Evolutionary conservation across 1,284 basidiomycete species (phyloP), one percentile per base, ranked within the genome.

Genomic region (Ganoderma lucidum): DNA sequence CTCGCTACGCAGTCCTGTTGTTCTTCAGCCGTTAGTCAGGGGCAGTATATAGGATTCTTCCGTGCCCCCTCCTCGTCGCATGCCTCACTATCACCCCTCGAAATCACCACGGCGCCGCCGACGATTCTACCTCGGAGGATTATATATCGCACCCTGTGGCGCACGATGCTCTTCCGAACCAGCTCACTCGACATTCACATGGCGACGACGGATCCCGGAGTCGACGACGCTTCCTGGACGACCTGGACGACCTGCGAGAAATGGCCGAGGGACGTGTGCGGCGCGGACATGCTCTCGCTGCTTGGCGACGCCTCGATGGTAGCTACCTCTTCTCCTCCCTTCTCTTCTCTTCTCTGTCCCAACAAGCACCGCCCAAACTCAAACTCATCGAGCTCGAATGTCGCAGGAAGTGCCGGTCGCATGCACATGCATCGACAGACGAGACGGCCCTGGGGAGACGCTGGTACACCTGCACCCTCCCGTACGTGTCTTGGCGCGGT

Each of bases 261-360:
- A 59, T 59, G 56, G 56, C 56, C 56, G 56, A 19, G 56, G 35
- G 56, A 59, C 35, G 56, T 59, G 6, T n/a, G 32, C 19, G 56
- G 32, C n/a, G 19, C 56, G 17, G 56, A 59, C 9, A 35, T 17
- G 17, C 5, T 39, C 19, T 59, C 56, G n/a, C 35, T 59, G 35
- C 56, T 59, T 12, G 56, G 56, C 35, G 56, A 59, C 56, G 19
- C 56, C 32, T 59, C 56, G 19, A 59, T 59, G 56, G 56, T 59
- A 39, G 23, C 48, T 51, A 37, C 17, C 35, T 9, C 56, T 9
- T 39, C 56, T 39, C 35, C 39, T 59, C 32, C 32, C 30, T 56
- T 30, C 35, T 9, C 35, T 9, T 39, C 56, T 23, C n/a, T 59
- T 59, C 32, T 56, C 15, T 56, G 32, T 30, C 32, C 14, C 32